Conservation (phyloP, 257 asterid species). For the Scutellaria minor region DNA sequence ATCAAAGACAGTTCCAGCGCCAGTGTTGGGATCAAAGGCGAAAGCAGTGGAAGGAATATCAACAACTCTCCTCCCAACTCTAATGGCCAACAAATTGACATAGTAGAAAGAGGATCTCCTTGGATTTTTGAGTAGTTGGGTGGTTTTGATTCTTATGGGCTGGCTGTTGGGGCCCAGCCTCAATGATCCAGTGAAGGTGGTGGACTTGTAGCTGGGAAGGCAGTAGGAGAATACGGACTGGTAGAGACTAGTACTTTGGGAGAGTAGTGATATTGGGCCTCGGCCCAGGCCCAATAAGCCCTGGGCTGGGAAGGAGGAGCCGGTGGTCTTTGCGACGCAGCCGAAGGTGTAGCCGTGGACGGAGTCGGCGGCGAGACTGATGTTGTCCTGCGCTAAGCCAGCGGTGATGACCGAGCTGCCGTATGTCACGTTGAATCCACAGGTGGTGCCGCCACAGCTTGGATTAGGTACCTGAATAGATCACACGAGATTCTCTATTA, state of each 20-base stretch:
- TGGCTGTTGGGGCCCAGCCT: slow-evolving; percentile 73
- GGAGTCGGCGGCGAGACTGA: slow-evolving; percentile 63
- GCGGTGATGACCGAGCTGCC: slow-evolving; percentile 69
- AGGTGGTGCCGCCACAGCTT: slow-evolving; percentile 48
- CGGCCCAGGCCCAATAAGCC: slow-evolving; percentile 81
- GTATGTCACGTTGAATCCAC: slow-evolving; percentile 71
- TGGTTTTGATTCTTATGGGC: slow-evolving; percentile 65
- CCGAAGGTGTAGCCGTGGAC: slow-evolving; percentile 62
- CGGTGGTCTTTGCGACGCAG: slow-evolving; percentile 56
- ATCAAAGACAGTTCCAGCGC: slow-evolving; percentile 82
- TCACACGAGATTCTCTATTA: not conserved
- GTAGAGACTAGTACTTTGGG: slow-evolving; percentile 65
- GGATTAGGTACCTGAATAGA: slow-evolving; percentile 61
- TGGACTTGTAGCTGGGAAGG: slow-evolving; percentile 69
- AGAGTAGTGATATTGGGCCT: slow-evolving; percentile 64
- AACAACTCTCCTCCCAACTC: slow-evolving; percentile 58
- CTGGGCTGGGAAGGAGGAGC: slow-evolving; percentile 67
- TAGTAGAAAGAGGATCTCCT: slow-evolving; percentile 80
- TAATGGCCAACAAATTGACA: slow-evolving; percentile 64
- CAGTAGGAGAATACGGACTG: slow-evolving; percentile 80
- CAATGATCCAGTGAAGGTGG: slow-evolving; percentile 62
- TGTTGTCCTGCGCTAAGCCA: slow-evolving; percentile 58
- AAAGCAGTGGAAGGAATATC: slow-evolving; percentile 59
- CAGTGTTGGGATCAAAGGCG: slow-evolving; percentile 64
- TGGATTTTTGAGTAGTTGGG: slow-evolving; percentile 66